Evolutionary conservation across 495 filamentous ascomycete species (phyloP).

Genomic region (Xeromyces bisporus): DNA sequence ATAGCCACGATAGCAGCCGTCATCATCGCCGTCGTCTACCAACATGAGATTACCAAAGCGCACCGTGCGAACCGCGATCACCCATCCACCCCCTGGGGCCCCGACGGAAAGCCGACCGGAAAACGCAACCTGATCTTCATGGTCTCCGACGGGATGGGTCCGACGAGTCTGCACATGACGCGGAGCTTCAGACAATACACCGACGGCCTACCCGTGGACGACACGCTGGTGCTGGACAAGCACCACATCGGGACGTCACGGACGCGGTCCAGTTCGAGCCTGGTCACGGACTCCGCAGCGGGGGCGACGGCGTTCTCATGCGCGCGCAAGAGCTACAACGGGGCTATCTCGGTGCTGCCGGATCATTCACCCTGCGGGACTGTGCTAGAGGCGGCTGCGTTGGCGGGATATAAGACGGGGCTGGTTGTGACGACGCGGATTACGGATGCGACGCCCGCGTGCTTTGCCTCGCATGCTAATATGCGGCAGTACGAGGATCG

Average conservation of each 20-base stretch:
- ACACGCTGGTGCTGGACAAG: constrained; percentile 62
- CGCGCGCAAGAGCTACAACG: constrained; percentile 84
- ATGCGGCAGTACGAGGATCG: constrained; percentile 64
- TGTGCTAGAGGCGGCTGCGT: constrained; percentile 85
- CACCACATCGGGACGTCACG: constrained; percentile 79
- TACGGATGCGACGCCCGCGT: constrained; percentile 94
- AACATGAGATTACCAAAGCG: constrained; percentile 38
- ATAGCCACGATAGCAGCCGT: constrained; percentile 69
- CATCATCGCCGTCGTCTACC: constrained; percentile 55
- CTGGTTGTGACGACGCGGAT: constrained; percentile 90
- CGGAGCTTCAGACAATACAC: constrained; percentile 60
- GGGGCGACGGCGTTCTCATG: constrained; percentile 95
- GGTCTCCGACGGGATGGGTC: constrained; percentile 98
- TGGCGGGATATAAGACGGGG: constrained; percentile 80
- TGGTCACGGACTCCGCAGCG: constrained; percentile 89
- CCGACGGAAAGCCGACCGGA: constrained; percentile 37
- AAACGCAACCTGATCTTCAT: constrained; percentile 95
- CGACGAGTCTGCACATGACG: constrained; percentile 72
- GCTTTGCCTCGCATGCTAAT: constrained; percentile 82
- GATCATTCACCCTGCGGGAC: constrained; percentile 79
- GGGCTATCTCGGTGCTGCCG: constrained; percentile 78
- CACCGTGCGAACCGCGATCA: constrained; percentile 5
- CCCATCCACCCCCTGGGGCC: constrained; percentile 16
- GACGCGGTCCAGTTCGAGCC: constrained; percentile 60
- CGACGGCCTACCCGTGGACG: constrained; percentile 47